Evolutionary conservation across 78 protist genomes (phyloP), one percentile per base, ranked within the genome.

Genomic region (Dictyostelium firmibasis): DNA sequence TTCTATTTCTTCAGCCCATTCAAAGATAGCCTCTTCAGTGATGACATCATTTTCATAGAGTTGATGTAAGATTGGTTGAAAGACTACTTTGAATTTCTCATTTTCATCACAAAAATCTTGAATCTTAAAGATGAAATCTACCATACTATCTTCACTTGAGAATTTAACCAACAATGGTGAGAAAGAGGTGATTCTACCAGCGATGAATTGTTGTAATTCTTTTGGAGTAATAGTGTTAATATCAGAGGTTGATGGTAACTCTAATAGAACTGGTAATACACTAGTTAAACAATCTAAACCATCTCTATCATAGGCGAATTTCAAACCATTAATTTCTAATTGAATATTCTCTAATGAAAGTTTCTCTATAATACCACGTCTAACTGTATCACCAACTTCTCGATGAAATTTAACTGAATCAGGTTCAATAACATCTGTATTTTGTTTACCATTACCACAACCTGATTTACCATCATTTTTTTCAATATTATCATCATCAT

Each of bases 281-380:
- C 93, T 76, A 5, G 81, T 10, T 3, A 60, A 18, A 69, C 96
- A 95, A 78, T 97, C 97, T 18, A 89, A 81, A 35, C 88, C 84
- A 79, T 85, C 67, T 76, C 64, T 72, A 91, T 92, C 89, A 38
- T 83, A 85, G 31, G 96, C 98, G 85, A 86, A 97, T 91, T 95
- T 97, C 72, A 86, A 83, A 74, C 93, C 94, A 74, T 97, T 97
- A 29, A 97, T 79, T 79, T 97, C 96, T n/a, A 97, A 86, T 18
- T 70, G 72, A 44, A 95, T 83, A 74, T 93, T 95, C 53, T 95
- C 97, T 9, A 83, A 44, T 20, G 84, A 0, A 20, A 69, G 33
- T 29, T 92, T 81, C 60, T 83, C 93, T 10, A n/a, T 20, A 70
- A 94, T 83, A 44, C 92, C 96, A 31, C 86, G 50, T 60, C 50